A percentile compares a stretch with the other conserved stretches of the same genome.
These are phyloP conservation scores for Vaccinium macrocarpon DNA, from an alignment of 148 eudicot genomes.

Conservation along the genomic window DNA sequence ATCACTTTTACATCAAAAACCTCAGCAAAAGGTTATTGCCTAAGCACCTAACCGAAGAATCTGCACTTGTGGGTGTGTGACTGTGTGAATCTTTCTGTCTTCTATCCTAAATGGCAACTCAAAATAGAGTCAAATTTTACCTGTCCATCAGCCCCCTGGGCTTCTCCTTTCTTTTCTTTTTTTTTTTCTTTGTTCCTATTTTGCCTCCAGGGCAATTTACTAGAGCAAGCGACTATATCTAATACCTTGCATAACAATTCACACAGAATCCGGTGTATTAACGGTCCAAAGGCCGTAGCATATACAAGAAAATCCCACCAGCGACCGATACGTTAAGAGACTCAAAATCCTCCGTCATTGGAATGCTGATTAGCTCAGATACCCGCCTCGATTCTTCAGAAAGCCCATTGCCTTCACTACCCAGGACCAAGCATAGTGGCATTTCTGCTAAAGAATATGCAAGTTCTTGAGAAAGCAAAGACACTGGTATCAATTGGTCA, in stretches of 20 bases:
- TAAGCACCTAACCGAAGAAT: neutral
- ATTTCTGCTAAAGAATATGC: conserved; percentile 51
- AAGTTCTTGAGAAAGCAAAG: conserved; percentile 47
- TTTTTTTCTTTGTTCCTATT: too few relatives aligned
- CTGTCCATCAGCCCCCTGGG: neutral
- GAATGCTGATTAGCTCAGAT: conserved; percentile 74
- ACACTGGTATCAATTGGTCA: conserved; percentile 28
- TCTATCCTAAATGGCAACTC: neutral
- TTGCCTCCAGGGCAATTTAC: neutral
- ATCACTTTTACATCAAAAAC: neutral
- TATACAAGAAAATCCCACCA: conserved; percentile 86
- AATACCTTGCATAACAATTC: neutral
- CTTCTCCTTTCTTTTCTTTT: too few relatives aligned
- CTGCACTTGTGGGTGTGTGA: neutral
- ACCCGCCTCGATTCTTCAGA: conserved; percentile 47
- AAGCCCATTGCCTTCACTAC: conserved; percentile 83
- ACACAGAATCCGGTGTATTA: neutral
- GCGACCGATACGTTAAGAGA: conserved; percentile 93
- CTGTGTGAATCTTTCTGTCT: neutral
- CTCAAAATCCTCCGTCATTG: conserved; percentile 71
- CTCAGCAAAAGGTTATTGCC: neutral
- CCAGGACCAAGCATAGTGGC: conserved; percentile 70
- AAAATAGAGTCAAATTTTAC: neutral
- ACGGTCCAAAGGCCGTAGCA: conserved; percentile 41
- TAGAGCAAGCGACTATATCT: neutral